Base-by-base conservation (phyloP, 2,329 filamentous ascomycete species). In the Berkeleyomyces rouxiae region DNA sequence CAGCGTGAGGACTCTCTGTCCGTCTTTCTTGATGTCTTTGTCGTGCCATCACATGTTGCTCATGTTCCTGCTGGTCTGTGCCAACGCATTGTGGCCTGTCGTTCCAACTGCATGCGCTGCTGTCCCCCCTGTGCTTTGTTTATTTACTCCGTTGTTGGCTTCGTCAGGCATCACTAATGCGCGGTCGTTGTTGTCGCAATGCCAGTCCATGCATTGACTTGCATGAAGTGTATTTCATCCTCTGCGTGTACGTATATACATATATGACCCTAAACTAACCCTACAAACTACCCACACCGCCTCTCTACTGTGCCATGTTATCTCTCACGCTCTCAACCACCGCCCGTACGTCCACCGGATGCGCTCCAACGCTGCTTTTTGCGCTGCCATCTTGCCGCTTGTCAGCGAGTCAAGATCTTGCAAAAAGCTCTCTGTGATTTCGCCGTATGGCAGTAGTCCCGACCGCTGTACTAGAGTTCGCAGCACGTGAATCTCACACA, bases 271-370 rank as follows among this genome's bases (percentile, higher is more conserved):
- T 13, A 7, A 16, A 13, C 39, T 13, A 40, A 58, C 31, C 13
- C n/a, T 53, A n/a, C 5, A 10, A 3, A 10, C 6, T 11, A 3
- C 31, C 23, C 31, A 10, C 23, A 10, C 36, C 5, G 4, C 16
- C 7, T 33, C 44, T 36, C 31, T 10, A 16, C 37, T 7, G 16
- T 51, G 16, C n/a, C 11, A 10, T 13, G 33, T 44, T 31, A 7
- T 37, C 31, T 5, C 36, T 36, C 58, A 65, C 7, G 63, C 58
- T 44, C 63, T 74, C 61, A 88, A 70, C 86, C 87, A 96, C 70
- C 85, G 85, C 1, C 82, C 82, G 76, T 96, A 97, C 3, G 87
- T 87, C 92, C 93, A 97, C 66, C 88, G 80, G 67, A 97, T 90
- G 65, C 93, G 81, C 68, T 91, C 83, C 61, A 96, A 75, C 51